Evolutionary conservation across 2,329 filamentous ascomycete genomes (phyloP).

Genomic region (Pyrenochaeta sp.): DNA sequence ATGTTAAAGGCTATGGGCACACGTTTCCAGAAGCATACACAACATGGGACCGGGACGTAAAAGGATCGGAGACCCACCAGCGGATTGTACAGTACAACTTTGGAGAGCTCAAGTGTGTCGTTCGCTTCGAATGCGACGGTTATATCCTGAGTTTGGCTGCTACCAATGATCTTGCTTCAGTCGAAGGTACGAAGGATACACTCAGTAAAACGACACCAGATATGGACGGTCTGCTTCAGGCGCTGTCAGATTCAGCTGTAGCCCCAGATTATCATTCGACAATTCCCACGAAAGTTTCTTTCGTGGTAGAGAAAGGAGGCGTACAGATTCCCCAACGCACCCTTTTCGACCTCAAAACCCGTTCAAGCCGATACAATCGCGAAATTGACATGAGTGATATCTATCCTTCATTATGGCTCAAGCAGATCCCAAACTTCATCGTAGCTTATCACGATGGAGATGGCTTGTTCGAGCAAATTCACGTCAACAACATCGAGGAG

Average conservation of each 20-base stretch:
- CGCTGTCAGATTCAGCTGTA: constrained; percentile 17
- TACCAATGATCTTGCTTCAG: neutral
- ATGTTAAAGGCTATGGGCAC: constrained; percentile 69
- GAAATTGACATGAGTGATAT: constrained; percentile 51
- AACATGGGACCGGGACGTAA: constrained; percentile 64
- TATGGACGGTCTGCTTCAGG: constrained; percentile 18
- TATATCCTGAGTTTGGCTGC: constrained; percentile 49
- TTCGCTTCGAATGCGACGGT: constrained; percentile 67
- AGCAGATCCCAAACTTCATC: constrained; percentile 61
- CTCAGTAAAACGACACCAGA: neutral
- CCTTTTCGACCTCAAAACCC: constrained; percentile 63
- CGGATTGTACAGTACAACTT: constrained; percentile 67
- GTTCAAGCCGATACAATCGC: constrained; percentile 43
- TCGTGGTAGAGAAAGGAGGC: constrained; percentile 31
- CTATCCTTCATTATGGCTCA: constrained; percentile 58
- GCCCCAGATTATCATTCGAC: neutral
- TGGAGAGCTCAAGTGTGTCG: constrained; percentile 58
- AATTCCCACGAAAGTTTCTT: neutral
- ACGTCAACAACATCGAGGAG: constrained; percentile 47
- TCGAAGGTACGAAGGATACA: neutral
- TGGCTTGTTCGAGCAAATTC: constrained; percentile 53
- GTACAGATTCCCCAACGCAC: constrained; percentile 49
- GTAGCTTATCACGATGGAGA: constrained; percentile 58
- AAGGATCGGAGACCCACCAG: constrained; percentile 67
- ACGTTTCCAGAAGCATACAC: constrained; percentile 73